Evolutionary conservation across 2,329 filamentous ascomycete genomes (phyloP), one percentile per base, ranked within the genome.

Genomic region (Colletotrichum tamarilloi): DNA sequence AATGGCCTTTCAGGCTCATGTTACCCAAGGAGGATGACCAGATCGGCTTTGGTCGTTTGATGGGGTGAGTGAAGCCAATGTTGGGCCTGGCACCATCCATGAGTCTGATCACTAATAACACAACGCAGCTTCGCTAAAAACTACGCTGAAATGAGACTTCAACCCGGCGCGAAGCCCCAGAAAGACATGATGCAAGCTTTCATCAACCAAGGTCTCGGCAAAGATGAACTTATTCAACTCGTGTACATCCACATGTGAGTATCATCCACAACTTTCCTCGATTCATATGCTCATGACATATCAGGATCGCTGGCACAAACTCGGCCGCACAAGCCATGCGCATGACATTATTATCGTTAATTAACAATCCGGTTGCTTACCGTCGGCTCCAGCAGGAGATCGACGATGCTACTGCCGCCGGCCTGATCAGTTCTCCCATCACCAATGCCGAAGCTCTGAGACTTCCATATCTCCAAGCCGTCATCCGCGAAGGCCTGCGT

Each of bases 241-340:
- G 81, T 82, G 1, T 81, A 83, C 35, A 79, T 85, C 11, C 81
- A 83, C 24, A 83, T 84, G 84, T 83, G 71, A 71, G 78, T 67
- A 32, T 16, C 19, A 0, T 14, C 2, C 3, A 22, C 11, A 30
- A 19, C 0, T 35, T 35, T 56, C 52, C 1, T 46, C 22, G 49
- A 26, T 8, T 0, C 38, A 2, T 2, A 22, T 8, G 4, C 42
- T 59, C 14, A 68, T n/a, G 19, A 14, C 1, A 3, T 1, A 5
- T 5, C 55, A 89, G 87, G 74, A 88, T 90, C 77, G 89, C 89
- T 7, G 90, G 90, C 30, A 90, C 89, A 24, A 89, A 91, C 80
- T 90, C 89, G 0, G 90, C 89, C 0, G 89, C 89, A n/a, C 88
- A 87, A 19, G 89, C 87, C 0, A 89, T 89, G 87, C 87, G 89